Conservation (phyloP, 331 rosid species). For the Quercus phellos region DNA sequence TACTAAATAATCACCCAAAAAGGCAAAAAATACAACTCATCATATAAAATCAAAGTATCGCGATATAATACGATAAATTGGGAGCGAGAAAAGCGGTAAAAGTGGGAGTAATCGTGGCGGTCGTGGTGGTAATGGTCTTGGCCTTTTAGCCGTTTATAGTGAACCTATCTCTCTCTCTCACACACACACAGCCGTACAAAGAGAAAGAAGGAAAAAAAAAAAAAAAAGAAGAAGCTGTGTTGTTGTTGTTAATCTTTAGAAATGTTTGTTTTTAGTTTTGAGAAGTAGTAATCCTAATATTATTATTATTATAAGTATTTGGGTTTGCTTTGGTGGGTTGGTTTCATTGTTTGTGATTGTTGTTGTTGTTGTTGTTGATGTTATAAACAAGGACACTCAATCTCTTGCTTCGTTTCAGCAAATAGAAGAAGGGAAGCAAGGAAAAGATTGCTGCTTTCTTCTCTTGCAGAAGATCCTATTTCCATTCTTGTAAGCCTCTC, state of each 20-base stretch:
- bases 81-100: neutral
- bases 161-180: constrained; percentile 6
- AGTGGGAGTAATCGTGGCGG: neutral
- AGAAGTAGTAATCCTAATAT: too few relatives aligned
- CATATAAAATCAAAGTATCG: neutral
- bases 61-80: neutral
- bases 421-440: constrained; percentile 16
- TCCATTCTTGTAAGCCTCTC: constrained; percentile 30
- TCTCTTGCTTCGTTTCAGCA: constrained; percentile 54
- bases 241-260: too few relatives aligned
- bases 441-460: constrained; percentile 34
- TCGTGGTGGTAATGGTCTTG: neutral
- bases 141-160: neutral
- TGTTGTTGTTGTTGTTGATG: neutral
- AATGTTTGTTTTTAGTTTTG: neutral
- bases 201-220: neutral
- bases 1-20: too few relatives aligned
- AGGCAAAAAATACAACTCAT: too few relatives aligned
- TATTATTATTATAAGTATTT: neutral
- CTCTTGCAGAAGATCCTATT: constrained; percentile 36
- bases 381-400: constrained; percentile 37
- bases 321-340: neutral
- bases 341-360: neutral
- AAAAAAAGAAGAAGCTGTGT: neutral
- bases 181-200: neutral